Evolutionary conservation across 2,329 filamentous ascomycete species (phyloP), one percentile per base, ranked within the genome.

Genomic region (Cordyceps javanica): DNA sequence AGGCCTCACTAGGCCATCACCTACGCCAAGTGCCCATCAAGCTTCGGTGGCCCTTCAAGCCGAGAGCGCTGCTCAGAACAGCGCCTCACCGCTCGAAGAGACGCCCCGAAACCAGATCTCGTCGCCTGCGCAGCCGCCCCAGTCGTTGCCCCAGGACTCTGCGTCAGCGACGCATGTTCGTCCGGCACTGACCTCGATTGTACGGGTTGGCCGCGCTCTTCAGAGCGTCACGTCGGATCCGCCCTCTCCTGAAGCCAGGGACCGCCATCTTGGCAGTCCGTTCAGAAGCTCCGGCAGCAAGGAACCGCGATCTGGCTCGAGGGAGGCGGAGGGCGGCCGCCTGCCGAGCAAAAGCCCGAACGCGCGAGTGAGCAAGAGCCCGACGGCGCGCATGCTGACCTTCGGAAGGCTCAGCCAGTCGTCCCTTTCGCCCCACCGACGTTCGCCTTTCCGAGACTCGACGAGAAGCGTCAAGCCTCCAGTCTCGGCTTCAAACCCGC

Each of bases 211-310:
- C 3, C 73, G 79, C 49, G 80, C 77, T 30, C 68, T 85, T 14
- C 82, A 84, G 63, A 81, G 75, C 59, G 78, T 85, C 38, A 81
- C 82, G 11, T 83, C 81, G 0, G 82, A 84, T 61, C 79, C 80
- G 8, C 80, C 81, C 0, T 83, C 82, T 0, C 82, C 82, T 1
- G 77, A 78, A 52, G 73, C 69, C 7, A 73, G 73, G n/a, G 78
- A 80, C 44, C 73, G 74, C 34, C 75, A 77, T 11, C 69, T 85
- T 2, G 75, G 81, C 14, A 85, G 82, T 57, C 82, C 82, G 0
- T 85, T 85, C 61, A 74, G 77, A 53, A 69, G 70, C 42, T 72
- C 72, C 9, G 70, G 63, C 16, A 71, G 68, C 58, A 72, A 68
- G 57, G 72, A 74, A 28, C 63, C 70, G 5, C 68, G 67, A 30